Evolutionary conservation across 2,329 filamentous ascomycete species (phyloP).

Genomic region (Alternaria sp.): DNA sequence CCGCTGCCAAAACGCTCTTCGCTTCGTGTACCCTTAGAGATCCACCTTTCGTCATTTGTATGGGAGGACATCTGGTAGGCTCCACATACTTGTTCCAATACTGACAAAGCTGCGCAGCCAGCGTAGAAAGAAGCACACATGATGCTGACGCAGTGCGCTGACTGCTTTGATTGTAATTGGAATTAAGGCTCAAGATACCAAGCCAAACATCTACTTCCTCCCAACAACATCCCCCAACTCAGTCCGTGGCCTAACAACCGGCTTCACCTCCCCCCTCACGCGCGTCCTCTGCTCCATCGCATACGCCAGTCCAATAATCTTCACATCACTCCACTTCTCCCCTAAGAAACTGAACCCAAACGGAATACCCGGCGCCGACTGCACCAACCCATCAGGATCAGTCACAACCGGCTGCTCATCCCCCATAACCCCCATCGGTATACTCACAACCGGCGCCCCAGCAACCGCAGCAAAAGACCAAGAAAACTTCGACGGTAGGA

Average conservation of each 20-base stretch:
- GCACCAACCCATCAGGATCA: neutral
- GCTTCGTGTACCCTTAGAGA: neutral
- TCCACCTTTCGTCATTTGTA: neutral
- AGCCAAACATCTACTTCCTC: neutral
- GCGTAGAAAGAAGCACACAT: neutral
- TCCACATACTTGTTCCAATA: neutral
- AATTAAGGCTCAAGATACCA: accelerated
- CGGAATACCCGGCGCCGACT: neutral
- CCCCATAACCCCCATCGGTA: neutral
- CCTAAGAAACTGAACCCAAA: neutral
- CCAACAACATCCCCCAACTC: neutral
- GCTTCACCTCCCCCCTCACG: neutral
- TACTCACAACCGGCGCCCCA: neutral
- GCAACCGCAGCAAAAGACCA: neutral
- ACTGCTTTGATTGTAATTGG: accelerated
- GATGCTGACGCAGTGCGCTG: neutral
- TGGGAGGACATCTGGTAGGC: neutral
- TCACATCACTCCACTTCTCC: neutral
- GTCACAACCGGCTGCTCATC: neutral
- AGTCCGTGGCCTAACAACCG: neutral
- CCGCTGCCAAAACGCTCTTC: neutral
- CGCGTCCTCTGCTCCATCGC: neutral
- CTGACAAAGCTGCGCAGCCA: neutral
- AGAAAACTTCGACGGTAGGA: neutral
- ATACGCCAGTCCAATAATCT: neutral